phyloP scores from a whole-genome alignment of 306 rosid species.

The Trichosanthes truncata region DNA sequence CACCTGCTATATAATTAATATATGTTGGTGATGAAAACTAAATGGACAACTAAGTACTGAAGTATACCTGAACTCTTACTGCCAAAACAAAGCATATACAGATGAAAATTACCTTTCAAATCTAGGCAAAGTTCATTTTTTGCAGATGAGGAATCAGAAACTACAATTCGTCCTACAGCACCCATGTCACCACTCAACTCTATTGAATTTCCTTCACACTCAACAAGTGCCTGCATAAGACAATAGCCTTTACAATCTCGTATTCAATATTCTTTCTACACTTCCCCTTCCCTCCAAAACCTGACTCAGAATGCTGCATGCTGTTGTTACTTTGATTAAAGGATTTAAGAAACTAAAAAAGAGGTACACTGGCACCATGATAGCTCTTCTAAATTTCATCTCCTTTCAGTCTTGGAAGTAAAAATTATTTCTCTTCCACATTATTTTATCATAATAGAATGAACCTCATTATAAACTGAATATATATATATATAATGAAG shows the following conservation, averaged over 20 bases:
- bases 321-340: background rate
- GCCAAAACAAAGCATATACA: background rate
- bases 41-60: background rate
- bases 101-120: slow-evolving; percentile 54
- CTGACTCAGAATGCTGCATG: background rate
- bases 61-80: background rate
- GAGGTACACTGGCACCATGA: background rate
- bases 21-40: background rate
- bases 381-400: background rate
- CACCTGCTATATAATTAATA: background rate
- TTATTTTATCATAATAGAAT: background rate
- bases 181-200: slow-evolving; percentile 93
- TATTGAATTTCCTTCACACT: slow-evolving; percentile 91
- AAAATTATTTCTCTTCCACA: background rate
- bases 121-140: slow-evolving; percentile 67
- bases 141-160: slow-evolving; percentile 54
- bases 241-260: slow-evolving; percentile 13
- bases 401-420: background rate
- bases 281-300: background rate
- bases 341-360: background rate
- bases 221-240: slow-evolving; percentile 68
- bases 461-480: background rate
- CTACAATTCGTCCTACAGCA: slow-evolving; percentile 67
- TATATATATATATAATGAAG: background rate
- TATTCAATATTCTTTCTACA: slow-evolving; percentile 1